These are phyloP conservation scores for Panellus pusillus DNA, from an alignment of 768 basidiomycete species.

Conservation along the genomic window DNA sequence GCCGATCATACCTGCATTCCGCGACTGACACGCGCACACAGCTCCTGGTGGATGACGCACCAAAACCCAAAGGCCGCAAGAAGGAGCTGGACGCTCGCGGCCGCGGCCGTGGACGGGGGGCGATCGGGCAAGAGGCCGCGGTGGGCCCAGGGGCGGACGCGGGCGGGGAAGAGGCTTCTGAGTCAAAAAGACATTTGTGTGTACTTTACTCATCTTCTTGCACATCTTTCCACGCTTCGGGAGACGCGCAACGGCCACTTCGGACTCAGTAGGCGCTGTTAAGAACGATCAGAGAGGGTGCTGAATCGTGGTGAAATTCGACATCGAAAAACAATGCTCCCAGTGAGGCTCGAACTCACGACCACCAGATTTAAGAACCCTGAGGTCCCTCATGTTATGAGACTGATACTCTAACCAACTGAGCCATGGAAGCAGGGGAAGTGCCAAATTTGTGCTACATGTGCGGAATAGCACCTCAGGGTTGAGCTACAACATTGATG, in stretches of 20 bases:
- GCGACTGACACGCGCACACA: neutral
- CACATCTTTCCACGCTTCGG: neutral
- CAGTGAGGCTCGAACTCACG: neutral
- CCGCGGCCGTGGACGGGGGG: constrained; percentile 43
- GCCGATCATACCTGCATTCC: neutral
- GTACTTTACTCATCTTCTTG: neutral
- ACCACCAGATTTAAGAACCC: neutral
- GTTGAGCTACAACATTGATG: too few relatives aligned
- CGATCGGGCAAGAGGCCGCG: constrained; percentile 32
- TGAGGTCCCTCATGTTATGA: neutral
- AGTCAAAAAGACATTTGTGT: too few relatives aligned
- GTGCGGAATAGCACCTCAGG: too few relatives aligned
- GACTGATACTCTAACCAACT: neutral
- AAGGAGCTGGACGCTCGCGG: constrained; percentile 64
- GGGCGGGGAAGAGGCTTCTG: constrained; percentile 41
- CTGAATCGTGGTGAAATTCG: too few relatives aligned
- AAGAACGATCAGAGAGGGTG: too few relatives aligned
- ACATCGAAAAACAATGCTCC: too few relatives aligned
- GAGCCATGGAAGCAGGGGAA: too few relatives aligned
- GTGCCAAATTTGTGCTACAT: too few relatives aligned
- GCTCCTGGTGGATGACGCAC: constrained; percentile 94
- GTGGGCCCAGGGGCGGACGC: constrained; percentile 54
- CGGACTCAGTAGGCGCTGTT: too few relatives aligned
- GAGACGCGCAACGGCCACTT: too few relatives aligned
- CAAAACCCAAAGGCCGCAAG: constrained; percentile 90